A percentile compares a stretch with the other conserved stretches of the same genome.
Evolutionary conservation across 371 early-diverging fungal species (phyloP).

Genomic region (Nematocida sp.): DNA sequence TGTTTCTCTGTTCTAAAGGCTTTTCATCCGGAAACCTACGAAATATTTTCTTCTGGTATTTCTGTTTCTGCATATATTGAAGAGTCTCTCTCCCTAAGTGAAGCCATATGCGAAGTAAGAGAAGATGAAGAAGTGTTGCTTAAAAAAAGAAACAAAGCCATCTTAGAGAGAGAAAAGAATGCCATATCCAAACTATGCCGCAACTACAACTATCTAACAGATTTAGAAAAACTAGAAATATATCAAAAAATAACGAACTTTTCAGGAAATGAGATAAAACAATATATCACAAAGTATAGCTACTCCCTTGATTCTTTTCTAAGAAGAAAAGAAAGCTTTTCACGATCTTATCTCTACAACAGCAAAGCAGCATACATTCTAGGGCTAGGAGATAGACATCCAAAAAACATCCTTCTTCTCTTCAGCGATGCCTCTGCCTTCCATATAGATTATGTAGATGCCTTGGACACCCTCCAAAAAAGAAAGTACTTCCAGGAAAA

Average conservation of each 20-base stretch:
- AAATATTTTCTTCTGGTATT: background rate
- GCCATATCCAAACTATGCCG: background rate
- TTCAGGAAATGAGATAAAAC: constrained; percentile 5
- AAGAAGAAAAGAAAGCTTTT: background rate
- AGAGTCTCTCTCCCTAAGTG: constrained; percentile 14
- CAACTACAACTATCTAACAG: constrained; percentile 20
- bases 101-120: background rate
- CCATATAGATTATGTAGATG: constrained; percentile 32
- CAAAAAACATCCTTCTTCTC: constrained; percentile 23
- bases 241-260: constrained; percentile 15
- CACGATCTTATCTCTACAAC: constrained; percentile 8
- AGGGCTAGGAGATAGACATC: constrained; percentile 32
- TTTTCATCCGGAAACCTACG: background rate
- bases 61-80: background rate
- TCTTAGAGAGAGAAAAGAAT: background rate
- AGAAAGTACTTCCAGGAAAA: constrained; percentile 9
- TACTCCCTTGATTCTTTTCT: background rate
- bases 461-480: constrained; percentile 16
- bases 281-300: constrained; percentile 12
- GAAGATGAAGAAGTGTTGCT: background rate
- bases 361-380: constrained; percentile 13
- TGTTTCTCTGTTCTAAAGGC: background rate
- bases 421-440: background rate
- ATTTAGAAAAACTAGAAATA: constrained; percentile 29
- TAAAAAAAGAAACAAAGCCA: background rate